Base-by-base conservation (phyloP, 1,284 basidiomycete species). In the Bjerkandera adusta region DNA sequence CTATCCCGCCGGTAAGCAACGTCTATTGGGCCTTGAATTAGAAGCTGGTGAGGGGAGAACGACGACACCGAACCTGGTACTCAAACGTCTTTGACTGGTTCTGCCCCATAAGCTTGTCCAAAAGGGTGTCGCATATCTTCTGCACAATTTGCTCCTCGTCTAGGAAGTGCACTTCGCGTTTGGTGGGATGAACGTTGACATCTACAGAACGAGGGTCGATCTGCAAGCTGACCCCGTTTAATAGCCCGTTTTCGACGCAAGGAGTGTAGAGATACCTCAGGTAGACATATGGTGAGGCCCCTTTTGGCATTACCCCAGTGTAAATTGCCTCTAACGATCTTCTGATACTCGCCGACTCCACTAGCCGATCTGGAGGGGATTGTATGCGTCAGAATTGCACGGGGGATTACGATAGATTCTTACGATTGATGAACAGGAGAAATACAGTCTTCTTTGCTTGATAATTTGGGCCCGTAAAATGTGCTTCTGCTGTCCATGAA, bases 101-200 rank as follows among this genome's bases (percentile, higher is more conserved):
- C 69, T 91, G 68, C 57, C 76, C 76, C 0, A 83, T 74, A n/a
- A 95, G 69, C 18, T 72, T 73, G 38, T 75, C 68, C 51, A 90
- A 84, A 1, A 97, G 71, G 0, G 73, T 75, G 53, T 87, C 81
- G n/a, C 89, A 83, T 39, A 99, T 82, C 5, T 71, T 72, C 55
- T 93, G 85, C 3, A 89, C 86, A 56, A 98, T 92, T 11, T 76
- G 76, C 45, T 98, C 97, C 64, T 99, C 93, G 55, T 97, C 83
- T 45, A 98, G 69, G 59, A 99, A 99, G 56, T 95, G 92, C 0
- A 97, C 93, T 65, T 98, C 95, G 30, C 89, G 87, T 66, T 99
- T 99, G 1, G 97, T 99, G 0, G 97, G 97, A 64, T 98, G 96
- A 0, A 99, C 95, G 58, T 99, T 99, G 48, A 98, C 95, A 60